Conservation (phyloP, 495 filamentous ascomycete genomes). For the Aspergillus haitiensis region DNA sequence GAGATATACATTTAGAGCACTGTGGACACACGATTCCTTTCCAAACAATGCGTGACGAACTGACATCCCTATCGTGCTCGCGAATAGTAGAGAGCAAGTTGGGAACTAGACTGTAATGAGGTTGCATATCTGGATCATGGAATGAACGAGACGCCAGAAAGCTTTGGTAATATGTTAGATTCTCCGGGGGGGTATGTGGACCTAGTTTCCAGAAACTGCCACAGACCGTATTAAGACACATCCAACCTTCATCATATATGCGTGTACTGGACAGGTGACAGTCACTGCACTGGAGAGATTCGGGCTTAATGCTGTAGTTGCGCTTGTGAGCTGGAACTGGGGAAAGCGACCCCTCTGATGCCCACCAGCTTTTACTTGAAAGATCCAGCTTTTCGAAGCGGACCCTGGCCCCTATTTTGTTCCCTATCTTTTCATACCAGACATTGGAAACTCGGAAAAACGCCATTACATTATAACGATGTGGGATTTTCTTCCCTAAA, state of each 20-base stretch:
- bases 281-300: conserved; percentile 34
- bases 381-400: conserved; percentile 72
- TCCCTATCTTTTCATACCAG: conserved; percentile 63
- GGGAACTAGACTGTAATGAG: conserved; percentile 38
- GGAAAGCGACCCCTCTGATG: conserved; percentile 34
- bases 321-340: conserved; percentile 24
- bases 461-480: conserved; percentile 70
- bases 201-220: conserved; percentile 53
- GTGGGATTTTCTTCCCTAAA: conserved; percentile 54
- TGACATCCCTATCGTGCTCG: conserved; percentile 28
- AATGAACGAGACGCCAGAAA: conserved; percentile 55
- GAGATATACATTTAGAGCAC: conserved; percentile 65
- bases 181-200: conserved; percentile 23
- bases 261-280: conserved; percentile 43
- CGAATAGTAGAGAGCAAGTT: conserved; percentile 39
- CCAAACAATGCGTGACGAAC: conserved; percentile 44
- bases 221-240: conserved; percentile 65
- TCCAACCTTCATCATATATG: conserved; percentile 63
- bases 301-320: conserved; percentile 23
- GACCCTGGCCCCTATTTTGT: conserved; percentile 52
- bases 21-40: conserved; percentile 71
- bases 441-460: conserved; percentile 71
- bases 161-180: conserved; percentile 53
- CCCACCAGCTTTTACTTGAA: conserved; percentile 67
- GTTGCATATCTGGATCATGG: conserved; percentile 39